Evolutionary conservation across 306 rosid genomes (phyloP), one percentile per base, ranked within the genome.

Genomic region (Trifolium dubium): DNA sequence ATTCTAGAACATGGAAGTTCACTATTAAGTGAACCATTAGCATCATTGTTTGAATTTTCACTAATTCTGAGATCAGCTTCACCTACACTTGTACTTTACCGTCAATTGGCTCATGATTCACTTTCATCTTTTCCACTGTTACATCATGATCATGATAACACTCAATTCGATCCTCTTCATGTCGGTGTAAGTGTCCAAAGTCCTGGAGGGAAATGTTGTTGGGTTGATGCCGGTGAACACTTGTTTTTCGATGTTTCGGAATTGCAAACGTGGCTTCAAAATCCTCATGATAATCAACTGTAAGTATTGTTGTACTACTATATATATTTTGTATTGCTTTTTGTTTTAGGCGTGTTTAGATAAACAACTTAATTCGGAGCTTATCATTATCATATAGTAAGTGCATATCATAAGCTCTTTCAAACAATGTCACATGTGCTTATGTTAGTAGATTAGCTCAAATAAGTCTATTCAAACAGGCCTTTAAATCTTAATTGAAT

Each of bases 41-140:
- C 90, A 4, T 94, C 96, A 0, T 73, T 92, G 71, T 90, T 89
- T 79, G 92, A 94, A 61, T 90, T 94, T 72, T 86, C 99, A 72
- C 92, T 94, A 53, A 82, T 87, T 58, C 74, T 94, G 63, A 92
- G 99, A 88, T 88, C 99, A 39, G 85, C 97, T 8, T 94, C 97
- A 9, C 96, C 99, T 73, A 81, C 88, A 55, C 82, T 92, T 83
- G 89, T 90, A 53, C 99, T 94, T 69, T 89, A 85, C 63, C 86
- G 79, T 67, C 99, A 92, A 80, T 62, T 94, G 72, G 97, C 96
- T 8, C 88, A 62, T 19, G 90, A 92, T 18, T 92, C 99, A 4
- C 90, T 94, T 35, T 88, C 97, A 4, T 92, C 96, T 4, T 93
- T 88, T 73, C 98, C 97, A 50, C 85, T 51, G 0, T 64, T 79